Conservation (phyloP, 495 filamentous ascomycete species). For the Talaromyces nanjingensis region DNA sequence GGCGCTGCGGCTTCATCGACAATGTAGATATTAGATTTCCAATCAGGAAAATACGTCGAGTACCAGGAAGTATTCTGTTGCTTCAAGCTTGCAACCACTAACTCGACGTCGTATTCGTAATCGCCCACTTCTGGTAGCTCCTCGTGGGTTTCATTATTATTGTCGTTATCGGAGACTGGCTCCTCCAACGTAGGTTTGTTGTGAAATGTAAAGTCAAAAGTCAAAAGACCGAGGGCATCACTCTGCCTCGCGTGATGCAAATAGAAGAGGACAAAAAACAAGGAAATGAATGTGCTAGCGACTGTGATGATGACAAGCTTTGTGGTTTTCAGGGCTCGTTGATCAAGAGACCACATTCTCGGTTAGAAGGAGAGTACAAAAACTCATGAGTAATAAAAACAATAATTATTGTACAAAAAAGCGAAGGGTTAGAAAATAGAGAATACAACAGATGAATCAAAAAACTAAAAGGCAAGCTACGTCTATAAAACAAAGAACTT, state of each 20-base stretch:
- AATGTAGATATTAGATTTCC: conserved; percentile 41
- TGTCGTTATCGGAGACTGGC: background rate
- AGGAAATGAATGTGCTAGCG: background rate
- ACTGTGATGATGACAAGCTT: background rate
- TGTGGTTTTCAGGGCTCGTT: background rate
- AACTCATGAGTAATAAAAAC: background rate
- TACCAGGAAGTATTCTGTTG: conserved; percentile 28
- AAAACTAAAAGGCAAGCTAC: background rate
- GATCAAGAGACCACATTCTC: background rate
- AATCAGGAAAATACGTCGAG: conserved; percentile 24
- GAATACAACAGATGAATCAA: background rate
- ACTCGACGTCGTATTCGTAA: conserved; percentile 4
- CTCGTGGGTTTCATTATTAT: background rate
- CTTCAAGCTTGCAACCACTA: conserved; percentile 29
- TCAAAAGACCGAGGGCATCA: background rate
- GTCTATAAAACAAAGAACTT: too few species aligned
- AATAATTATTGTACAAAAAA: background rate
- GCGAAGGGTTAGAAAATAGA: background rate
- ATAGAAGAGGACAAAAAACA: background rate
- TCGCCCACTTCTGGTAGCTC: background rate
- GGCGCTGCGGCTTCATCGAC: conserved; percentile 33
- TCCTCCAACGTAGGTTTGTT: background rate
- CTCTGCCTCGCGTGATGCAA: background rate
- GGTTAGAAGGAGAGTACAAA: background rate
- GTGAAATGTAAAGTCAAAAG: background rate